Conservation (phyloP, 1,284 basidiomycete genomes). For the Wolfiporia cocos region DNA sequence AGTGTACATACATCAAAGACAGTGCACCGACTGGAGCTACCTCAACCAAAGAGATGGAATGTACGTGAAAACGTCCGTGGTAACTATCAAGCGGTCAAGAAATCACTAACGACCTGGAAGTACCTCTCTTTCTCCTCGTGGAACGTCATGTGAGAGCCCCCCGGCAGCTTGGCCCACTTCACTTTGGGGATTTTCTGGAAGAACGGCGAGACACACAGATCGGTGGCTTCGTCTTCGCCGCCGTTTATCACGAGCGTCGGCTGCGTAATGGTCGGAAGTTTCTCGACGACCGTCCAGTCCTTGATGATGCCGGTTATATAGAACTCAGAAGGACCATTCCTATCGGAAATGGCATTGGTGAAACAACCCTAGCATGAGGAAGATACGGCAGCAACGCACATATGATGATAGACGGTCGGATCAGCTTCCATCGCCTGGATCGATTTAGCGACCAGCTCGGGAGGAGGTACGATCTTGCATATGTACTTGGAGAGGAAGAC, state of each 20-base stretch:
- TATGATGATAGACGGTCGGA: conserved; percentile 12
- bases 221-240: conserved; percentile 20
- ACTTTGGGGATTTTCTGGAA: conserved; percentile 19
- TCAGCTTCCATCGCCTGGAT: conserved; percentile 15
- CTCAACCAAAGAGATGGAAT: no score
- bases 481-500: conserved; percentile 19
- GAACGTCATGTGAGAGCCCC: conserved; percentile 21
- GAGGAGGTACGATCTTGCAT: conserved; percentile 18
- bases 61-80: no score
- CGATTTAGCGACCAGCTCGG: conserved; percentile 11
- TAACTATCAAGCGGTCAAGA: conserved; percentile 11
- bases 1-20: no score
- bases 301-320: conserved; percentile 11
- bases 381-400: conserved; percentile 9
- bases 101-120: conserved; percentile 20
- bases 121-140: conserved; percentile 24
- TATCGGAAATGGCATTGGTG: conserved; percentile 32
- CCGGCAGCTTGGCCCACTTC: conserved; percentile 23
- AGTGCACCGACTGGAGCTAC: no score
- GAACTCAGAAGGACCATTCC: conserved; percentile 4
- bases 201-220: conserved; percentile 20
- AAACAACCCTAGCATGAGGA: neutral
- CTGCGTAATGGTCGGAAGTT: conserved; percentile 20
- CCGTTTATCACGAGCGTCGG: conserved; percentile 29
- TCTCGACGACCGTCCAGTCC: conserved; percentile 22